Conservation (phyloP, 148 eudicot species). For the Dianthus caryophyllus region DNA sequence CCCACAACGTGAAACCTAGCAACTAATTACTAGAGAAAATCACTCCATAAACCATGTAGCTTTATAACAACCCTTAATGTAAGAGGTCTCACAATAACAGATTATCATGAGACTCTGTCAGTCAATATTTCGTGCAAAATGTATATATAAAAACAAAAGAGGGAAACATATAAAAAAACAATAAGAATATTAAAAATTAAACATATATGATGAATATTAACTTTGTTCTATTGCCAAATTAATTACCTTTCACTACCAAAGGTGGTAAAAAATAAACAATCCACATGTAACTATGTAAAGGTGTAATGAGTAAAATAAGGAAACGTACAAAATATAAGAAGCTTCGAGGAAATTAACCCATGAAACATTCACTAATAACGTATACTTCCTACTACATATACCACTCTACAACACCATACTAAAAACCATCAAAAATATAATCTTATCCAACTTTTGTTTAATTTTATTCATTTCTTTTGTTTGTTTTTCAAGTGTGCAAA, state of each 20-base stretch:
- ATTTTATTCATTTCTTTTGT: too few species aligned
- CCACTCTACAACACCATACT: not conserved
- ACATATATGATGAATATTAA: too few species aligned
- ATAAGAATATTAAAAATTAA: not conserved
- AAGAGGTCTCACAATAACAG: too few species aligned
- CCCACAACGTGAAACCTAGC: too few species aligned
- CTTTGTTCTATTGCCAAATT: too few species aligned
- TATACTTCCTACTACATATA: conserved; percentile 4
- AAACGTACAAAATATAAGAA: conserved; percentile 8
- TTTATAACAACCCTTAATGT: too few species aligned
- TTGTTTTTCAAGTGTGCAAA: not conserved
- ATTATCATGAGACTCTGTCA: too few species aligned
- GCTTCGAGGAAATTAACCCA: conserved; percentile 14
- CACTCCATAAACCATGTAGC: too few species aligned
- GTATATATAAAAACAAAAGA: too few species aligned
- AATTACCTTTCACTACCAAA: not conserved
- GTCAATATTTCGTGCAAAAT: too few species aligned
- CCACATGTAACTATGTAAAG: not conserved
- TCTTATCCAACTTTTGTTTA: not conserved
- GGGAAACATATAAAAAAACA: too few species aligned
- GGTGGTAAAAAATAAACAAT: not conserved
- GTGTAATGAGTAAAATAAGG: not conserved
- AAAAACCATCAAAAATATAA: not conserved
- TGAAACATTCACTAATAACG: not conserved
- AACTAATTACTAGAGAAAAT: too few species aligned